Evolutionary conservation across 768 basidiomycete species (phyloP).

Genomic region (Dentipellis sp.): DNA sequence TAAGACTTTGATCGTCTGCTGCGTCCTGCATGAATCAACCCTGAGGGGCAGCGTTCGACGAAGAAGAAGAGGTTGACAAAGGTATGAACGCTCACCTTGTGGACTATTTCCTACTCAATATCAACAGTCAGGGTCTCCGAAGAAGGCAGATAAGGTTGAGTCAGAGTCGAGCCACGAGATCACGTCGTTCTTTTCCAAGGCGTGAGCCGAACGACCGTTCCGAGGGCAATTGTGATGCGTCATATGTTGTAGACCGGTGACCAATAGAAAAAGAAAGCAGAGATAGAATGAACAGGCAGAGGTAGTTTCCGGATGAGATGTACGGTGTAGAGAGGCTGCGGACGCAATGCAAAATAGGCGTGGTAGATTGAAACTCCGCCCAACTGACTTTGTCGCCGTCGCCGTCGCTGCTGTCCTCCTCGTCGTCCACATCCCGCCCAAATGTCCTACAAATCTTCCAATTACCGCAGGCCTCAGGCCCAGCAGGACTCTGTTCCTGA

Average conservation of each 20-base stretch:
- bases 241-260: background rate
- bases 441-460: conserved; percentile 19
- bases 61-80: background rate
- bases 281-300: background rate
- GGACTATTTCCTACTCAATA: too few relatives aligned
- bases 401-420: background rate
- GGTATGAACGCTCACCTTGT: background rate
- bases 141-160: background rate
- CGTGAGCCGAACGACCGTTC: background rate
- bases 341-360: background rate
- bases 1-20: background rate
- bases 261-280: background rate
- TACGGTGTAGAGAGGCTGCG: background rate
- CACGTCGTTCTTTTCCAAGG: conserved; percentile 14
- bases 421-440: background rate
- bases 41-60: background rate
- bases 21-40: background rate
- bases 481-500: conserved; percentile 16
- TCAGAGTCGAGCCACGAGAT: conserved; percentile 8
- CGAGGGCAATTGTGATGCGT: background rate
- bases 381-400: background rate
- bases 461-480: conserved; percentile 20
- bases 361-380: background rate
- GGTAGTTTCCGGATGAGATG: background rate
- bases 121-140: background rate